A percentile compares a stretch with the other conserved stretches of the same genome.
Conservation (phyloP, 2,329 filamentous ascomycete species). For the Phialemoniopsis sp. region DNA sequence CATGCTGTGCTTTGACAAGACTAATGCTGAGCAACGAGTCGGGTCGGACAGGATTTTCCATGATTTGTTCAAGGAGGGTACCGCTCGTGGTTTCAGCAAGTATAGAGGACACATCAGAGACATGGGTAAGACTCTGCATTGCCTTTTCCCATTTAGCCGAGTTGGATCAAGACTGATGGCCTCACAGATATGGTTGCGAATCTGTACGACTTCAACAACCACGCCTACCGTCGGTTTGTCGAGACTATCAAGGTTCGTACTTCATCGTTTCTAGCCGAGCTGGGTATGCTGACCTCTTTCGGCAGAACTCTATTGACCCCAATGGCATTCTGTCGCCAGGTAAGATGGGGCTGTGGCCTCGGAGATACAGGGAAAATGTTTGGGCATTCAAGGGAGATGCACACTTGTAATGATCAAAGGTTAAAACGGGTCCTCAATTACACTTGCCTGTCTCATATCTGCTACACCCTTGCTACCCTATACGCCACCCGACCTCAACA, state of each 20-base stretch:
- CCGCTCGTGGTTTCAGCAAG: not conserved
- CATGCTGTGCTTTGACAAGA: slow-evolving; percentile 32
- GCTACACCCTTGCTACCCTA: too few relatives aligned
- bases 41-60: not conserved
- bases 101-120: not conserved
- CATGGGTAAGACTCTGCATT: not conserved
- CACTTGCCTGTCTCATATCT: too few relatives aligned
- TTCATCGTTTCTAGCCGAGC: too few relatives aligned
- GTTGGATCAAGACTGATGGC: too few relatives aligned
- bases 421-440: too few relatives aligned
- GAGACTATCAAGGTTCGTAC: too few relatives aligned
- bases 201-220: slow-evolving; percentile 1
- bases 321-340: slow-evolving; percentile 2
- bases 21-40: slow-evolving; percentile 20
- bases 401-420: too few relatives aligned
- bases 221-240: slow-evolving; percentile 1
- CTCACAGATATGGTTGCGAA: not conserved
- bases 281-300: not conserved
- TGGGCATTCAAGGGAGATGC: too few relatives aligned
- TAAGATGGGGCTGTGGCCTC: slow-evolving; percentile 1
- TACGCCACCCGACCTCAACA: too few relatives aligned
- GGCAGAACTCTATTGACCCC: not conserved
- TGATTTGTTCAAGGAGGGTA: not conserved
- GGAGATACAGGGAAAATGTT: not conserved
- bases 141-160: too few relatives aligned